phyloP scores from a whole-genome alignment of 1,139 yeast species.

The Candida dubliniensis region DNA sequence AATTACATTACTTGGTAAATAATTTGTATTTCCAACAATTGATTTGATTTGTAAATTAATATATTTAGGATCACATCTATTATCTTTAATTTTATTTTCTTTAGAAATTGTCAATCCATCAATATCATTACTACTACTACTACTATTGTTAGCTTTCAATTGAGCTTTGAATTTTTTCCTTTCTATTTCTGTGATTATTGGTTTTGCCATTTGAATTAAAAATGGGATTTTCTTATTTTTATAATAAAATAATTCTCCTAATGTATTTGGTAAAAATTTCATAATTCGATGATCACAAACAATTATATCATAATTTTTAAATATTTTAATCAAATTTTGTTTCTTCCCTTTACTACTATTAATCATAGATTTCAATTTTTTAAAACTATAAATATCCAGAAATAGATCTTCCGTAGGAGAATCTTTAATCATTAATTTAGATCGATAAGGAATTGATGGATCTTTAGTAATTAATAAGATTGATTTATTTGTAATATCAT shows the following conservation, averaged over 20 bases:
- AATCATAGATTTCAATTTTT: conserved; percentile 49
- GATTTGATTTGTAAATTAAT: conserved; percentile 60
- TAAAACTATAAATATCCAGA: conserved; percentile 56
- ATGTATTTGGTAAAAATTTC: conserved; percentile 53
- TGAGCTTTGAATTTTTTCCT: no score
- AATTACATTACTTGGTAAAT: conserved; percentile 49
- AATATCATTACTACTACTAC: conserved; percentile 23
- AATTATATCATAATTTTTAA: conserved; percentile 62
- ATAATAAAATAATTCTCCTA: conserved; percentile 58
- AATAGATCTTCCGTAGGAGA: conserved; percentile 60
- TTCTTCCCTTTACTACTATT: conserved; percentile 25
- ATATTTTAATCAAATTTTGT: conserved; percentile 41
- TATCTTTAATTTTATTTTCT: conserved; percentile 48
- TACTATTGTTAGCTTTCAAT: no score
- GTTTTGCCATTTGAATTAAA: conserved; percentile 64
- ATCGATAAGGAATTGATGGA: conserved; percentile 58
- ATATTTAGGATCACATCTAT: conserved; percentile 59
- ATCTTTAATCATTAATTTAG: conserved; percentile 44
- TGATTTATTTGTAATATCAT: conserved; percentile 45
- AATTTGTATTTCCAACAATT: conserved; percentile 59
- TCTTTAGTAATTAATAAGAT: conserved; percentile 67
- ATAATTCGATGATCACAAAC: conserved; percentile 67
- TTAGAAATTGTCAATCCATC: conserved; percentile 37
- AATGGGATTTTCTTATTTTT: conserved; percentile 64
- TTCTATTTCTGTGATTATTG: conserved; percentile 17